Percentiles rank a stretch among this genome's conserved stretches.
Conservation (phyloP, 768 basidiomycete species). For the Hydnomerulius pinastri region DNA sequence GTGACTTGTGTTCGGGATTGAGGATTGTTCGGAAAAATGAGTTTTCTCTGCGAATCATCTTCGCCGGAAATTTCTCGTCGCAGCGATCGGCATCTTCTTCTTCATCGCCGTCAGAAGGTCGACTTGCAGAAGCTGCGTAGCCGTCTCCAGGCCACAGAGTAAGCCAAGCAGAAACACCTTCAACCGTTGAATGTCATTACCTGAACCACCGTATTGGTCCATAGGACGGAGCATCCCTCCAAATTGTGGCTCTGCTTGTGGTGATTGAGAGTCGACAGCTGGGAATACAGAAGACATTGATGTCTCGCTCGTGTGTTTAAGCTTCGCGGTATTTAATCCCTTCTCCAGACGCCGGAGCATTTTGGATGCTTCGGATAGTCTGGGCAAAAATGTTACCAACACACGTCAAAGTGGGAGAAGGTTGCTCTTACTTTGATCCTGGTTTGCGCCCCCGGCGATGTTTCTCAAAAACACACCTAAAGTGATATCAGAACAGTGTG, state of each 20-base stretch:
- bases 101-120: slow-evolving; percentile 48
- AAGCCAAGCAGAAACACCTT: background rate
- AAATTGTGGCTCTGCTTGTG: slow-evolving; percentile 28
- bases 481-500: slow-evolving; percentile 16
- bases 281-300: slow-evolving; percentile 35
- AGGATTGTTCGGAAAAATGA: slow-evolving; percentile 85
- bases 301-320: slow-evolving; percentile 54
- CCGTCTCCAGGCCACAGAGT: slow-evolving; percentile 4
- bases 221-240: slow-evolving; percentile 30
- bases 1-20: slow-evolving; percentile 61
- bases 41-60: slow-evolving; percentile 73
- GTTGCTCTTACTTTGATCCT: slow-evolving; percentile 72
- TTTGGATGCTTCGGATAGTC: slow-evolving; percentile 86
- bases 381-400: slow-evolving; percentile 31
- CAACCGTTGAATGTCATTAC: slow-evolving; percentile 15
- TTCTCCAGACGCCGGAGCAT: slow-evolving; percentile 88
- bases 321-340: slow-evolving; percentile 73
- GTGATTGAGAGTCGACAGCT: slow-evolving; percentile 31
- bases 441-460: slow-evolving; percentile 87
- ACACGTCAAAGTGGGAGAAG: slow-evolving; percentile 5
- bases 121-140: slow-evolving; percentile 22
- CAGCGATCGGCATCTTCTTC: slow-evolving; percentile 65
- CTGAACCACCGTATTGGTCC: slow-evolving; percentile 32
- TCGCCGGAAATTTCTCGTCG: slow-evolving; percentile 74
- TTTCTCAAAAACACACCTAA: slow-evolving; percentile 84